A percentile compares a stretch with the other conserved stretches of the same genome.
Conservation (phyloP, 768 basidiomycete species). For the Myochromella boudieri region DNA sequence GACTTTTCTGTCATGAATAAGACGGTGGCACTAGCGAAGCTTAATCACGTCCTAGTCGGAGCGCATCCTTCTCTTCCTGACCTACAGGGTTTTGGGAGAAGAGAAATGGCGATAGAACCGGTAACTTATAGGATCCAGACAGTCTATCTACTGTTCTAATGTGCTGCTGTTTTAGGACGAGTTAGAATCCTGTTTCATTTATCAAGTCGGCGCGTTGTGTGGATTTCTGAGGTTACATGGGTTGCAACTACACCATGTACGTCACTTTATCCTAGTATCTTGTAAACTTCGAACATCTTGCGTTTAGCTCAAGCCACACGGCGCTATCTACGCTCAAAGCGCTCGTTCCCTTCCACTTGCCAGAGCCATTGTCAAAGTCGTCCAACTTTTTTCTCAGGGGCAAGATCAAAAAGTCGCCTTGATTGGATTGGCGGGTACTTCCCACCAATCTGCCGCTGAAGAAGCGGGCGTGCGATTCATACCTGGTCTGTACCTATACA, state of each 20-base stretch:
- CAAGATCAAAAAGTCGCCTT: conserved; percentile 44
- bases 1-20: conserved; percentile 68
- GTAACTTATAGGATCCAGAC: conserved; percentile 35
- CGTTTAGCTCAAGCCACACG: conserved; percentile 63
- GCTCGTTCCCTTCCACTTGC: conserved; percentile 56
- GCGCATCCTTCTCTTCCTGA: conserved; percentile 70
- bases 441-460: conserved; percentile 56
- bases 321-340: conserved; percentile 60
- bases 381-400: conserved; percentile 43
- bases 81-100: conserved; percentile 62
- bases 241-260: conserved; percentile 55
- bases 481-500: conserved; percentile 39
- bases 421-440: conserved; percentile 63
- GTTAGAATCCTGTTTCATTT: conserved; percentile 55
- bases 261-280: conserved; percentile 10
- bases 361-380: conserved; percentile 51
- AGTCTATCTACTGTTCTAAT: not conserved
- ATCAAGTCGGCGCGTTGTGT: conserved; percentile 65
- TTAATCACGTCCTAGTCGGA: conserved; percentile 55
- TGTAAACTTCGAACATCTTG: no score
- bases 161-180: conserved; percentile 39
- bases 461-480: conserved; percentile 60
- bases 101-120: conserved; percentile 62
- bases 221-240: conserved; percentile 58
- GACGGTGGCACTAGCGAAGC: conserved; percentile 58